Evolutionary conservation across 306 rosid genomes (phyloP).

Genomic region (Acacia crassicarpa): DNA sequence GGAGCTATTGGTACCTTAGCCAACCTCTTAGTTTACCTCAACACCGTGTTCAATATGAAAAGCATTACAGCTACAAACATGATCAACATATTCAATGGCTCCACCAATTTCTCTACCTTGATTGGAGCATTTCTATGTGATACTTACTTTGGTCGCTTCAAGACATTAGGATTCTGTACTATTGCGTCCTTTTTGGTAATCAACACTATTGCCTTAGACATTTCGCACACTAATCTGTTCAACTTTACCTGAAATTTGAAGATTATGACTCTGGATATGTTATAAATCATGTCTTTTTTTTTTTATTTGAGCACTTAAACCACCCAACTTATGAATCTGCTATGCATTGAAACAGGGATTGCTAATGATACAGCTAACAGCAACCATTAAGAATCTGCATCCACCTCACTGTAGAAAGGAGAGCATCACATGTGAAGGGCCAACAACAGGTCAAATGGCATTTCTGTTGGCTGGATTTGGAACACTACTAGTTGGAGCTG

Average conservation of each 20-base stretch:
- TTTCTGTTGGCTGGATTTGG: constrained; percentile 48
- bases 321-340: background rate
- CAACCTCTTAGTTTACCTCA: constrained; percentile 57
- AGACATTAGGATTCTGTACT: constrained; percentile 47
- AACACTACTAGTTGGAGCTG: constrained; percentile 50
- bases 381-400: constrained; percentile 50
- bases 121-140: constrained; percentile 56
- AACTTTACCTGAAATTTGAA: background rate
- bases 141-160: constrained; percentile 59
- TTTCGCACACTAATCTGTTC: background rate
- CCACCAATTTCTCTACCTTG: constrained; percentile 53
- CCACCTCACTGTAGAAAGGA: constrained; percentile 45
- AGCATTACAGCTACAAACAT: constrained; percentile 52
- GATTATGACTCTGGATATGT: background rate
- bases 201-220: background rate
- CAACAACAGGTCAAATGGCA: constrained; percentile 50
- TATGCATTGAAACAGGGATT: constrained; percentile 44
- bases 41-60: constrained; percentile 52
- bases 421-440: constrained; percentile 38
- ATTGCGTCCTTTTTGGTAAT: constrained; percentile 57
- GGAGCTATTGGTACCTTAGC: constrained; percentile 58
- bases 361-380: constrained; percentile 59
- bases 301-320: background rate
- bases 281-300: background rate
- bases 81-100: constrained; percentile 51